Base-by-base conservation (phyloP, 1,284 basidiomycete genomes). In the Cutaneotrichosporon mucoides region DNA sequence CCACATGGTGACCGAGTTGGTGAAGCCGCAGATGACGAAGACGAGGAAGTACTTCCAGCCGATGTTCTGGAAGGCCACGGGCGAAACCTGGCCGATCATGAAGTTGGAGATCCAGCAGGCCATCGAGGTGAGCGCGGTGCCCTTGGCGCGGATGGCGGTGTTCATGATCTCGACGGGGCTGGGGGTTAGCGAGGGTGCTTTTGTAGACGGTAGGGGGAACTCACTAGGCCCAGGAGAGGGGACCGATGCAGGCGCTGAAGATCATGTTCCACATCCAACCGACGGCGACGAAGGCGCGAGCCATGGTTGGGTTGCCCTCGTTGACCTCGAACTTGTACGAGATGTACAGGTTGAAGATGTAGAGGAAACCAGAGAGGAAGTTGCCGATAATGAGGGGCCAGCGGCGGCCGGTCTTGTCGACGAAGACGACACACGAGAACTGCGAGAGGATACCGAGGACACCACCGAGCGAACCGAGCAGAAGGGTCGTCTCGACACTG, bases 1-100 rank as follows among this genome's bases (percentile, higher is more conserved):
- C 81, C 82, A 86, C 66, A 86, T 82, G 63, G 82, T 83, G 5
- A 85, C 66, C 0, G 84, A 84, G 67, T 86, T 86, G 11, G 84
- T 83, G 73, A 84, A 83, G 8, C 82, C 79, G 67, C 83, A 84
- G 55, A 87, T 81, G 2, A 84, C 84, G 60, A 86, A 86, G 16
- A 86, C 82, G 45, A 86, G 77, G 71, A 81, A 81, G 70, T 79
- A 79, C 54, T 68, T 71, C 79, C 79, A 81, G 13, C 74, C 71
- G 49, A 79, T 70, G 38, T 66, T 64, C 6, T 57, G 59, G 53
- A 79, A 76, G 1, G 79, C 78, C 38, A 68, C 70, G 33, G 77
- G 77, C 16, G 11, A 76, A 63, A 79, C 71, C 61, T 79, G 77
- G 13, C 73, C 79, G 45, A 80, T 79, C 49, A 52, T 57, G 24